Base-by-base conservation (phyloP, 768 basidiomycete species). In the Termitomyces sp. region DNA sequence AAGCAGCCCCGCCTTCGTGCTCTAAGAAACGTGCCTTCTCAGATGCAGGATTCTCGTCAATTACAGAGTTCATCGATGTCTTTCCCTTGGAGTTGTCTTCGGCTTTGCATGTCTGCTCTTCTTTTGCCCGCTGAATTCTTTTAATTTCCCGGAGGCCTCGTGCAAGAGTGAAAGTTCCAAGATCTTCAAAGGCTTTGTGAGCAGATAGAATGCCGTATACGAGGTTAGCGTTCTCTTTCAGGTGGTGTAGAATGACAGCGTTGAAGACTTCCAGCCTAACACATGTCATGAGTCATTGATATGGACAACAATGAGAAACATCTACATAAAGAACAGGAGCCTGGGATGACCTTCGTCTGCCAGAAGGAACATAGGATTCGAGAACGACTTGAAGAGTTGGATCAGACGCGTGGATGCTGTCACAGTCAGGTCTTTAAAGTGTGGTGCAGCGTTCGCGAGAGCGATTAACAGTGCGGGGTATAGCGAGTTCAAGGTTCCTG, bases 341-440 rank as follows among this genome's bases (percentile, higher is more conserved):
- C 97, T 77, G 1, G 97, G 97, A 68, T 98, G 94, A 7, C 95
- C 93, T 72, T 98, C 97, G 62, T 98, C 97, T 3, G 91, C 87
- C 20, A 99, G 74, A 36, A 98, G 75, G 72, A 98, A 98, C 2
- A 86, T 75, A 0, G 97, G 92, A 60, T 88, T 92, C 5, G 93
- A 88, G 69, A 99, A 96, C 0, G 96, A 93, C 32, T 83, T 87
- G 74, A 97, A 93, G 6, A 98, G 81, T 71, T 97, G 94, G 38
- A 95, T 70, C 7, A 99, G 79, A 18, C 91, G 82, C 5, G 91
- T 89, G 3, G 94, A 89, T 13, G 93, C 86, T 35, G 87, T 85
- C 50, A 94, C 83, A 43, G 87, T 86, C 23, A 97, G 77, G 63
- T 89, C 83, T 71, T 86, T 88, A 65, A 97, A 83, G 71, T 91